Percentiles rank a stretch among this genome's conserved stretches.
These are phyloP conservation scores for Candida tallmaniae DNA, from an alignment of 805 yeast genomes.

Conservation along the genomic window DNA sequence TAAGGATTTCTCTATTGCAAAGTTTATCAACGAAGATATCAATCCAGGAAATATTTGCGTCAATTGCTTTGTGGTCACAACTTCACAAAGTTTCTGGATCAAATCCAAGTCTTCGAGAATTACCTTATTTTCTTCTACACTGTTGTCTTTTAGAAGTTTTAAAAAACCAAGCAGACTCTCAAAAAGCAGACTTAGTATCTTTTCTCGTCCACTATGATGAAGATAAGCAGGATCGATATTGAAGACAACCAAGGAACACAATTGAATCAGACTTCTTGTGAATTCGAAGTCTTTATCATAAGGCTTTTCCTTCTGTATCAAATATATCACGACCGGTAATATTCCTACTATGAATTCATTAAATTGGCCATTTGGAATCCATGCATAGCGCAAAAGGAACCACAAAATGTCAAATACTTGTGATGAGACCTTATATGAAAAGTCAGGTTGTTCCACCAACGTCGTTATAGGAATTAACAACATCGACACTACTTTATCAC, in stretches of 20 bases:
- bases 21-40: slow-evolving; percentile 28
- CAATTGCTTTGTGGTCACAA: slow-evolving; percentile 25
- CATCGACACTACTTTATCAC: slow-evolving; percentile 36
- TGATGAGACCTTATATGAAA: slow-evolving; percentile 17
- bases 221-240: no score
- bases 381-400: slow-evolving; percentile 24
- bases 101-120: no score
- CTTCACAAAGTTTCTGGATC: background rate
- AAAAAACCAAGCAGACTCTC: no score
- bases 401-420: slow-evolving; percentile 25
- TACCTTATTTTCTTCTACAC: no score
- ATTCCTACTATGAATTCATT: slow-evolving; percentile 31
- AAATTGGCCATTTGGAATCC: slow-evolving; percentile 21
- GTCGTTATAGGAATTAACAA: slow-evolving; percentile 36
- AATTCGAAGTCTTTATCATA: no score
- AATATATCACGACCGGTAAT: slow-evolving; percentile 23
- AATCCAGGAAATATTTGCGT: slow-evolving; percentile 40
- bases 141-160: no score
- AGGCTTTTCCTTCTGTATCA: slow-evolving; percentile 1
- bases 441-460: slow-evolving; percentile 23
- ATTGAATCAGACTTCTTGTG: no score
- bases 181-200: no score
- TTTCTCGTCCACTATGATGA: no score
- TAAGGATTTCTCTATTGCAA: slow-evolving; percentile 17
- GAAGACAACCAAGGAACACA: no score